These are phyloP conservation scores for Xerocomus tenax DNA, from an alignment of 1,284 basidiomycete genomes.

Conservation along the genomic window DNA sequence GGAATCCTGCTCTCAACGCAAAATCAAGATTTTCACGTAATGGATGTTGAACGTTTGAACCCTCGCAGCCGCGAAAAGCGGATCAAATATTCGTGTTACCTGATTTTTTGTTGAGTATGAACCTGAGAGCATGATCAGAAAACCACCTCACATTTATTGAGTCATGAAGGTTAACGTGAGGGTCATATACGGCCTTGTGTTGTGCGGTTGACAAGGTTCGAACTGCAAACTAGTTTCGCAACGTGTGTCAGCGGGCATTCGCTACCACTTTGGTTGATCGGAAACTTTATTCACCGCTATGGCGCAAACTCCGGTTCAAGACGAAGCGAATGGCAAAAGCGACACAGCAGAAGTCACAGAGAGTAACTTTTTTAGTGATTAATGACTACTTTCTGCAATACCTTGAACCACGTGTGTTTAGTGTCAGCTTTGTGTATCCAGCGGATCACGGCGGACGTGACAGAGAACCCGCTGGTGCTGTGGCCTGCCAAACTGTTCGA, in stretches of 20 bases:
- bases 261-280: neutral
- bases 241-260: neutral
- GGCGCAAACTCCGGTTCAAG: constrained; percentile 4
- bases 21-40: constrained; percentile 14
- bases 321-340: constrained; percentile 3
- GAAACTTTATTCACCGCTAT: constrained; percentile 3
- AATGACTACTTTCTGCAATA: neutral
- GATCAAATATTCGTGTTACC: neutral
- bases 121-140: neutral
- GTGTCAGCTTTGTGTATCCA: constrained; percentile 13
- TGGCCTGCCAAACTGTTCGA: constrained; percentile 47
- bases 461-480: constrained; percentile 46
- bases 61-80: neutral
- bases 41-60: neutral
- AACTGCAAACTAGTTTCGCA: neutral
- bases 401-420: constrained; percentile 6
- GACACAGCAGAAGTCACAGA: neutral
- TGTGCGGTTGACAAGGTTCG: neutral
- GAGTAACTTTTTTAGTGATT: constrained; percentile 12
- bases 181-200: neutral
- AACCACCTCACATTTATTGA: neutral
- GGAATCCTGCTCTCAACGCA: neutral
- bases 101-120: neutral
- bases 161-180: neutral
- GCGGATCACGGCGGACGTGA: constrained; percentile 36